These are phyloP conservation scores for Xylaria bambusicola DNA, from an alignment of 495 filamentous ascomycete genomes.

Conservation along the genomic window DNA sequence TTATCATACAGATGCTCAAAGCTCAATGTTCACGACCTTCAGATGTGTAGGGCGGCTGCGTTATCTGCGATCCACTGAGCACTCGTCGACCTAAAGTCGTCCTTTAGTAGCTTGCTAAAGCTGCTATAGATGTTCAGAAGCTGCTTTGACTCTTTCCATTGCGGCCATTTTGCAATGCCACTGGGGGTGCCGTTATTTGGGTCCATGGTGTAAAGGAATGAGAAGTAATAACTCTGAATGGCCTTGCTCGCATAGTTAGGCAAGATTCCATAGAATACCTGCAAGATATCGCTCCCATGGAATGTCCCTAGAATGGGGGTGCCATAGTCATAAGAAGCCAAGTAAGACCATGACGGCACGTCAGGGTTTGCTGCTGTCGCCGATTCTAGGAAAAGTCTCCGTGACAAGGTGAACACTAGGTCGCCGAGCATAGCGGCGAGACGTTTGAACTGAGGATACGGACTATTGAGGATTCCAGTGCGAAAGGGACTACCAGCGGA, in stretches of 20 bases:
- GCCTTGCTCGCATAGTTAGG: conserved; percentile 62
- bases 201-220: conserved; percentile 65
- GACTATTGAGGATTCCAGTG: conserved; percentile 61
- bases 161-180: conserved; percentile 58
- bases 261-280: conserved; percentile 63
- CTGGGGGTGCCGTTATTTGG: conserved; percentile 55
- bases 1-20: no score
- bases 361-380: conserved; percentile 47
- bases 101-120: conserved; percentile 47
- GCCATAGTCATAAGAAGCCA: conserved; percentile 66
- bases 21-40: conserved; percentile 20
- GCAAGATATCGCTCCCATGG: conserved; percentile 66
- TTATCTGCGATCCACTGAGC: conserved; percentile 53
- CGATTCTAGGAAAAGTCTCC: conserved; percentile 56
- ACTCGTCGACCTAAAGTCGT: conserved; percentile 58
- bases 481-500: conserved; percentile 65
- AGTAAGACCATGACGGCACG: conserved; percentile 70
- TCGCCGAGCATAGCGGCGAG: conserved; percentile 76
- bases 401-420: conserved; percentile 63
- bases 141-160: conserved; percentile 55
- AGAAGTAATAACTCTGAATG: conserved; percentile 64
- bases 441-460: conserved; percentile 76
- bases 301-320: conserved; percentile 72
- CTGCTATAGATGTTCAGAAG: conserved; percentile 60
- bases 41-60: conserved; percentile 53